These are phyloP conservation scores for Brassica juncea DNA, from an alignment of 345 rosid genomes.

Conservation along the genomic window DNA sequence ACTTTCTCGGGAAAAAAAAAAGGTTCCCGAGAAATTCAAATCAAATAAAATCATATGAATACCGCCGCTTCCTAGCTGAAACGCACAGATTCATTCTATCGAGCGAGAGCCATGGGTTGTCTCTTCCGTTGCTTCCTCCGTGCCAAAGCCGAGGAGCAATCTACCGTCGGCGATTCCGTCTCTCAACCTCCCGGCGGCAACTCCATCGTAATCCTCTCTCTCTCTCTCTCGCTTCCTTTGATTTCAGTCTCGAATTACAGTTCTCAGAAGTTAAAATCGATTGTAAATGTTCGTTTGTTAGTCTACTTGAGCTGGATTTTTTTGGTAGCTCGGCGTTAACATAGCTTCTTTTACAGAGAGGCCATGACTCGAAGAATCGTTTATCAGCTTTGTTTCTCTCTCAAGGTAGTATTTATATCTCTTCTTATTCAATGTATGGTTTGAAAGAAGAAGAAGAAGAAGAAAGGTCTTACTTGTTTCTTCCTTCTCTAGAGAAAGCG, in stretches of 20 bases:
- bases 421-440: neutral
- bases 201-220: constrained; percentile 37
- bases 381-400: constrained; percentile 60
- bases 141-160: constrained; percentile 40
- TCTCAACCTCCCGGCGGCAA: neutral
- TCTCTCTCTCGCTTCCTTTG: too few species aligned
- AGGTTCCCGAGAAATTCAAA: too few species aligned
- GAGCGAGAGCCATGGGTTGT: constrained; percentile 61
- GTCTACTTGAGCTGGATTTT: constrained; percentile 4
- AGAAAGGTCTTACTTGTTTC: neutral
- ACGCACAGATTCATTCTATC: too few species aligned
- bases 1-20: too few species aligned
- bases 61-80: too few species aligned
- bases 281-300: neutral
- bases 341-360: constrained; percentile 41
- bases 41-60: too few species aligned
- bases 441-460: neutral
- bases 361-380: constrained; percentile 48
- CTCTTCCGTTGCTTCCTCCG: constrained; percentile 66
- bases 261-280: constrained; percentile 7
- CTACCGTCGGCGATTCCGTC: neutral
- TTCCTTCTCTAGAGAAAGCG: constrained; percentile 41
- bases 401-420: constrained; percentile 52
- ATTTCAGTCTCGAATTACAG: neutral
- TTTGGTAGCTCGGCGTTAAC: neutral